Evolutionary conservation across 1,139 yeast genomes (phyloP), one percentile per base, ranked within the genome.

Genomic region (Yamadazyma kanchanaburiensis): DNA sequence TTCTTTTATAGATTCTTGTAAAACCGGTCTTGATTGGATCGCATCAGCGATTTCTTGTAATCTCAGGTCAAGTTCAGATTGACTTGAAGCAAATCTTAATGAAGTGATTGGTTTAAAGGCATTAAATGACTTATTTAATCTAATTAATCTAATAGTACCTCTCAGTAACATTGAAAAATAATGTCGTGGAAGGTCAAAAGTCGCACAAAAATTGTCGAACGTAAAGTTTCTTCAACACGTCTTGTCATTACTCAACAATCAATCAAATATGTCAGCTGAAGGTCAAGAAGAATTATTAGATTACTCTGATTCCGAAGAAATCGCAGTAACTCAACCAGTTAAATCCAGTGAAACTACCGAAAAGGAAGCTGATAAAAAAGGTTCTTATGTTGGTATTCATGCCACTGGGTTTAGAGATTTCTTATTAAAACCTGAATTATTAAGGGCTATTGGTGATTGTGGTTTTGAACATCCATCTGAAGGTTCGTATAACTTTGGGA

Each of bases 391-490:
- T 39, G 97, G 97, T 56, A 86, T 88, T 53, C 97, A 91, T 64
- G 91, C 97, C 46, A 89, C 97, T 42, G 96, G 97, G 60, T 91
- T 91, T 80, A 87, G 95, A 68, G 98, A 91, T 66, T 91, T 91
- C 66, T 71, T 91, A 55, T 76, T 91, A 62, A 91, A 91, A 70
- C 96, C 97, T 16, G 98, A 91, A 65, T 75, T 91, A 50, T 75
- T 91, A 52, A 83, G 98, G 67, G 98, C 98, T 45, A 91, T 91
- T 58, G 95, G 91, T 49, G 98, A 91, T 66, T 88, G 96, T 73
- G 98, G 98, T 74, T 91, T 91, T 58, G 98, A 91, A 72, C 98
- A 91, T 71, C 98, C 98, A 46, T 88, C 96, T 43, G 98, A 91
- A 81, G 94, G 91, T 83, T 67, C 76, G 89, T 81, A 64, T 58